phyloP scores from a whole-genome alignment of 1,284 basidiomycete species.

The Ceratobasidium sp. region DNA sequence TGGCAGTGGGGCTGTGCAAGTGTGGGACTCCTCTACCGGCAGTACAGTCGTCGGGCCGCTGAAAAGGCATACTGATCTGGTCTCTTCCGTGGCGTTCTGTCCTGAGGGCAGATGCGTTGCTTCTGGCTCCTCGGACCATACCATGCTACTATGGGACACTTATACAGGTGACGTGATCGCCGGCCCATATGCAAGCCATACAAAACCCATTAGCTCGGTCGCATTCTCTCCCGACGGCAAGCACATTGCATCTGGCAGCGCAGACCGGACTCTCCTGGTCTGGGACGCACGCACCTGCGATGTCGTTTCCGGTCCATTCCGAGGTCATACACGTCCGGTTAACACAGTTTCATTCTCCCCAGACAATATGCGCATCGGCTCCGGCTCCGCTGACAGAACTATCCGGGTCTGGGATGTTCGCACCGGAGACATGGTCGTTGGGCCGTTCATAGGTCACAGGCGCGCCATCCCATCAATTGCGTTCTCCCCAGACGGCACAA shows the following conservation, averaged over 20 bases:
- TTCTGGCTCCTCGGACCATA: neutral
- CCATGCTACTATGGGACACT: neutral
- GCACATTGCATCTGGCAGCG: neutral
- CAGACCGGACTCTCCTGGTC: neutral
- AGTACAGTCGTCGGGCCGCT: neutral
- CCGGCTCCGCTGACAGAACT: slow-evolving; percentile 64
- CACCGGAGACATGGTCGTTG: neutral
- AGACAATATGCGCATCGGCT: slow-evolving; percentile 78
- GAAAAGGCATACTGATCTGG: neutral
- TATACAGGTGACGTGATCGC: too few relatives aligned
- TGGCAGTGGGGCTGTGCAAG: neutral
- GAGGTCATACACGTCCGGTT: neutral
- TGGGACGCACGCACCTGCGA: neutral
- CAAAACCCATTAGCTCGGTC: neutral
- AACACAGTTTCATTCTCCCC: slow-evolving; percentile 49
- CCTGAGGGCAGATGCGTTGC: neutral
- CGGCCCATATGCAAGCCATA: too few relatives aligned
- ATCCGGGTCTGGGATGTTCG: slow-evolving; percentile 16
- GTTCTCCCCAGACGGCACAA: neutral
- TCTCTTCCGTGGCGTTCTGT: neutral
- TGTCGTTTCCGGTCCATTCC: neutral
- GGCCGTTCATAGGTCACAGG: neutral
- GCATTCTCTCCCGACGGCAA: neutral
- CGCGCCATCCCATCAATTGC: neutral
- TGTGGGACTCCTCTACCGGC: neutral